Conservation (phyloP, 2,329 filamentous ascomycete species). For the Beauveria sp. region DNA sequence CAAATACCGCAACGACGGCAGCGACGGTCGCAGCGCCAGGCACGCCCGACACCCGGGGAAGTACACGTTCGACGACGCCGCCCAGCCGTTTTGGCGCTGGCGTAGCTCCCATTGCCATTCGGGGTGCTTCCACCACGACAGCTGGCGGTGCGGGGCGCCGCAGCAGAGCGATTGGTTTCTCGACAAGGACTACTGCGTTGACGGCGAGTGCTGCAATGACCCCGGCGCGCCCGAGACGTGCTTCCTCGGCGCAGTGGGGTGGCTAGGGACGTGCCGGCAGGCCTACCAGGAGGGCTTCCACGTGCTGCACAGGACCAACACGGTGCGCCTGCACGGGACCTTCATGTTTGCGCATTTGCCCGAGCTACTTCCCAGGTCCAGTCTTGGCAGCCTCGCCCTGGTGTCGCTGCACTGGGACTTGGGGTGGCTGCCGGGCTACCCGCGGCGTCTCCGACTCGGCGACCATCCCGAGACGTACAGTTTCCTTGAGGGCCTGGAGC, state of each 20-base stretch:
- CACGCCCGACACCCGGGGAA: not conserved
- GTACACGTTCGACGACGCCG: not conserved
- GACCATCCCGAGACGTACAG: not conserved
- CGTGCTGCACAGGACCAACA: not conserved
- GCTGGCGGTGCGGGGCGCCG: not conserved
- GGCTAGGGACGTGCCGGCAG: not conserved
- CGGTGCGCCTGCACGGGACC: not conserved
- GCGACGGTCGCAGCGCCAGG: no score
- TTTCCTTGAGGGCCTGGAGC: not conserved
- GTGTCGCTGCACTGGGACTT: conserved; percentile 1
- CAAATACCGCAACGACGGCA: not conserved
- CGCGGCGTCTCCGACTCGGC: not conserved
- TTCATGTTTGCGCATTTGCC: not conserved
- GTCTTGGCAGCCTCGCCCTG: not conserved
- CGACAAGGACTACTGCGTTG: not conserved
- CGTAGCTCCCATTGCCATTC: conserved; percentile 1
- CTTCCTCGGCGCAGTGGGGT: not conserved
- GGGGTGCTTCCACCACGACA: not conserved
- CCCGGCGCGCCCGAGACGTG: not conserved
- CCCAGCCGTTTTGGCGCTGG: conserved; percentile 1
- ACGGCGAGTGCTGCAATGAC: not conserved
- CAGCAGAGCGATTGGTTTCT: not conserved
- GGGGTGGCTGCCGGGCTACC: not conserved
- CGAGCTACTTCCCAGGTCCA: not conserved
- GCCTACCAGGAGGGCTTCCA: not conserved